Evolutionary conservation across 2,329 filamentous ascomycete species (phyloP), one percentile per base, ranked within the genome.

Genomic region (Orbilia javanica): DNA sequence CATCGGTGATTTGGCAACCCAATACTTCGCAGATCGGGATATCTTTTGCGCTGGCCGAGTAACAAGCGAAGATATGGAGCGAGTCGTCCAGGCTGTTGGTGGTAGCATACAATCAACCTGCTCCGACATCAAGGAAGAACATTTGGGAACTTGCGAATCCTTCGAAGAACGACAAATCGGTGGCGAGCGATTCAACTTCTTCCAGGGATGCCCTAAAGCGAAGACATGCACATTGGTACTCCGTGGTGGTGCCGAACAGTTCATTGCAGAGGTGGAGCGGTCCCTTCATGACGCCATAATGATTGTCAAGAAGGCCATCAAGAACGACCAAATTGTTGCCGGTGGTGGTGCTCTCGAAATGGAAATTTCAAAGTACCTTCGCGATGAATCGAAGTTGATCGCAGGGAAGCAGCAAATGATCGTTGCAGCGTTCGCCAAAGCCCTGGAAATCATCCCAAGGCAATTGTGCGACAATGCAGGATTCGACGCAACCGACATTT

Each of bases 211-310:
- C 87, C 93, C 95, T 31, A 91, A 91, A 83, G 95, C 96, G 80
- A 97, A 97, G 89, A 98, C 96, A 0, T 99, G 96, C 88, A 99
- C 96, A 8, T 88, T 99, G 20, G 90, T 99, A 46, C 91, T 99
- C 80, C 93, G 96, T 83, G 96, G 96, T 83, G 96, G 96, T 80
- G 96, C 96, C 39, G 96, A 99, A 87, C 96, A 99, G 85, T 99
- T 99, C 86, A 99, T 99, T 82, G 96, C 96, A 74, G 96, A 99
- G 85, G 96, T 97, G 1, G 96, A 99, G 87, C 93, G 96, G 80
- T 97, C 93, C 83, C 89, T 99, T 81, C 96, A 99, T 87, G 96
- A 99, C 83, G 96, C 96, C 82, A 98, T 99, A 86, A 99, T 99
- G 96, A 97, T 99, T 83, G 96, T 99, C 83, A 98, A 98, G 90